Evolutionary conservation across 352 stramenopile species (phyloP).

Genomic region (Phytopythium helicoides): DNA sequence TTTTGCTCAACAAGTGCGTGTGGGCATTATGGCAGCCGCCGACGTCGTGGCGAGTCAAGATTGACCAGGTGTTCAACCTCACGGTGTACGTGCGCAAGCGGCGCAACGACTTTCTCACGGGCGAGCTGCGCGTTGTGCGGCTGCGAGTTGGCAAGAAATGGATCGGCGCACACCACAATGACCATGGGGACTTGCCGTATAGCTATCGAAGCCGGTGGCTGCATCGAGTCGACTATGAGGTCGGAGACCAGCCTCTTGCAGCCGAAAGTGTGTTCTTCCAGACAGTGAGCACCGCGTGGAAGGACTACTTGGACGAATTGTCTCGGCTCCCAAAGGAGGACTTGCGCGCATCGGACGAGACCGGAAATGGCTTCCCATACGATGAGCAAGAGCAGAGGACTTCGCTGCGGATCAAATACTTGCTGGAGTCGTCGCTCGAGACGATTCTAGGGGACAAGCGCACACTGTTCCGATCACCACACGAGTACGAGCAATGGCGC

Average conservation of each 20-base stretch:
- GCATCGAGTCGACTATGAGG: constrained; percentile 66
- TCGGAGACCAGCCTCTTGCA: constrained; percentile 18
- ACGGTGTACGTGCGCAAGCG: constrained; percentile 39
- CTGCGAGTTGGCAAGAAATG: constrained; percentile 63
- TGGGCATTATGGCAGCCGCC: constrained; percentile 64
- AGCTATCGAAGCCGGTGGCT: constrained; percentile 43
- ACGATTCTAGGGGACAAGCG: constrained; percentile 41
- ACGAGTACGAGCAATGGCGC: constrained; percentile 61
- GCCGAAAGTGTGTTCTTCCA: constrained; percentile 60
- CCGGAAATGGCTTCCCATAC: constrained; percentile 32
- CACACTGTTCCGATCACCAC: constrained; percentile 45
- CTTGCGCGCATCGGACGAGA: constrained; percentile 20
- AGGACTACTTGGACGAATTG: constrained; percentile 54
- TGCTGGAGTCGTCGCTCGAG: constrained; percentile 61
- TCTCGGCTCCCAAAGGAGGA: constrained; percentile 46
- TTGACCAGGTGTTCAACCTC: constrained; percentile 65
- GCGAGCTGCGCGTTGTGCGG: constrained; percentile 44
- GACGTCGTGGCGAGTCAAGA: constrained; percentile 59
- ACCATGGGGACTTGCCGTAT: constrained; percentile 26
- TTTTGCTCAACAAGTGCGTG: constrained; percentile 35
- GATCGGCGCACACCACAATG: constrained; percentile 64
- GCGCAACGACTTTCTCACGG: constrained; percentile 49
- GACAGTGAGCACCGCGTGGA: constrained; percentile 45
- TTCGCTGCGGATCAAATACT: constrained; percentile 55
- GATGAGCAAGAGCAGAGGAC: constrained; percentile 53